Evolutionary conservation across 2,329 filamentous ascomycete genomes (phyloP).

Genomic region (Alternaria tenuissima): DNA sequence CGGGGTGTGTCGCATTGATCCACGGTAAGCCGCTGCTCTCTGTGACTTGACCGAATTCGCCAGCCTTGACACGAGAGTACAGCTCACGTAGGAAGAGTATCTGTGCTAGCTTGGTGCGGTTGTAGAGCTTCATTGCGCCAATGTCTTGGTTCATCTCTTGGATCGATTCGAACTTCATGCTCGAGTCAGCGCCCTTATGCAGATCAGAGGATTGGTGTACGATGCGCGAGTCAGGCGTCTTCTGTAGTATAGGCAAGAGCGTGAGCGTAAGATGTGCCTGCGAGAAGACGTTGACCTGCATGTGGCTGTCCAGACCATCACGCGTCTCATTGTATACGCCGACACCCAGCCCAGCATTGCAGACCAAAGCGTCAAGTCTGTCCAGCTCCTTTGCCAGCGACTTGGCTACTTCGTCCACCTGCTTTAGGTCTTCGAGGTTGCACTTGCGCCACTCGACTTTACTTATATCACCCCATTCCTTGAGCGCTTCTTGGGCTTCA

Average conservation of each 20-base stretch:
- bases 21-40: constrained; percentile 53
- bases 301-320: constrained; percentile 61
- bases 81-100: constrained; percentile 57
- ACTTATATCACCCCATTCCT: constrained; percentile 55
- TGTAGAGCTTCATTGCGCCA: constrained; percentile 59
- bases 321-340: constrained; percentile 59
- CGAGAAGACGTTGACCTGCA: constrained; percentile 61
- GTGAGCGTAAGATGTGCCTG: constrained; percentile 60
- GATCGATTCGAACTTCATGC: constrained; percentile 54
- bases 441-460: constrained; percentile 57
- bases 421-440: constrained; percentile 57
- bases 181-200: constrained; percentile 52
- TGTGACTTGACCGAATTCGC: constrained; percentile 37
- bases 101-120: constrained; percentile 60
- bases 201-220: constrained; percentile 62
- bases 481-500: constrained; percentile 54
- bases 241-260: constrained; percentile 56
- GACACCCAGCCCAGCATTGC: constrained; percentile 61
- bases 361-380: constrained; percentile 57
- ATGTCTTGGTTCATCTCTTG: constrained; percentile 61
- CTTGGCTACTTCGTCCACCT: constrained; percentile 57
- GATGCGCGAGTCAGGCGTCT: constrained; percentile 57
- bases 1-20: constrained; percentile 61
- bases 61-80: constrained; percentile 46
- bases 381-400: constrained; percentile 53